These are phyloP conservation scores for Globisporangium polare DNA, from an alignment of 352 stramenopile genomes.

Conservation along the genomic window DNA sequence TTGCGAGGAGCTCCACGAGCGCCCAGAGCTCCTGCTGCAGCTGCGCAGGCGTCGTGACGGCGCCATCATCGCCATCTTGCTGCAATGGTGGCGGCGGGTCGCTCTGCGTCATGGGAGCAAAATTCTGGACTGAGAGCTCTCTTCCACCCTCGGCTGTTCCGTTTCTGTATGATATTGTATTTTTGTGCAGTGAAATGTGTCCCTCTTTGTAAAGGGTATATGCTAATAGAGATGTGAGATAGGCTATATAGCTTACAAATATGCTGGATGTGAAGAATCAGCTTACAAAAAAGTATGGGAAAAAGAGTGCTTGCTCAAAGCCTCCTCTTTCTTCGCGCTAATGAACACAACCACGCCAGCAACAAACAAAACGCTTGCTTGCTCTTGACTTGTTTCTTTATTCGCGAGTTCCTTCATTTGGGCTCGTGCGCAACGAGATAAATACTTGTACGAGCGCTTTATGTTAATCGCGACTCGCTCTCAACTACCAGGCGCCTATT, in stretches of 20 bases:
- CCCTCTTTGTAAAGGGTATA: background rate
- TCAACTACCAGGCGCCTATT: background rate
- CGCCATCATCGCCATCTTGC: background rate
- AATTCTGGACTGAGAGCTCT: background rate
- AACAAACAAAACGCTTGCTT: background rate
- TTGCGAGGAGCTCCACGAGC: constrained; percentile 38
- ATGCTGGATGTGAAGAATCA: background rate
- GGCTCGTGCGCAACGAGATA: background rate
- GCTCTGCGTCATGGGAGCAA: constrained; percentile 10
- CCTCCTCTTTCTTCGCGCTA: background rate
- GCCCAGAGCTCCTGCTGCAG: constrained; percentile 42
- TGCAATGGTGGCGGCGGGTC: background rate
- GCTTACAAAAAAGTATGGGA: background rate
- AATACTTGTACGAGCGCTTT: background rate
- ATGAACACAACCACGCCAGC: too few relatives aligned
- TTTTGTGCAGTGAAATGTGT: background rate
- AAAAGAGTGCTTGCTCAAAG: background rate
- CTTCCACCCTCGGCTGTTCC: background rate
- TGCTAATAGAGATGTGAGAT: background rate
- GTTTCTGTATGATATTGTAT: background rate
- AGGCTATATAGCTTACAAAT: background rate
- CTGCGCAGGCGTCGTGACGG: constrained; percentile 12
- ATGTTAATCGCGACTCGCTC: background rate
- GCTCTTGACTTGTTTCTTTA: background rate
- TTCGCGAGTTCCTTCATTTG: background rate